phyloP scores from a whole-genome alignment of 75 land plant species.

The Picea glauca region DNA sequence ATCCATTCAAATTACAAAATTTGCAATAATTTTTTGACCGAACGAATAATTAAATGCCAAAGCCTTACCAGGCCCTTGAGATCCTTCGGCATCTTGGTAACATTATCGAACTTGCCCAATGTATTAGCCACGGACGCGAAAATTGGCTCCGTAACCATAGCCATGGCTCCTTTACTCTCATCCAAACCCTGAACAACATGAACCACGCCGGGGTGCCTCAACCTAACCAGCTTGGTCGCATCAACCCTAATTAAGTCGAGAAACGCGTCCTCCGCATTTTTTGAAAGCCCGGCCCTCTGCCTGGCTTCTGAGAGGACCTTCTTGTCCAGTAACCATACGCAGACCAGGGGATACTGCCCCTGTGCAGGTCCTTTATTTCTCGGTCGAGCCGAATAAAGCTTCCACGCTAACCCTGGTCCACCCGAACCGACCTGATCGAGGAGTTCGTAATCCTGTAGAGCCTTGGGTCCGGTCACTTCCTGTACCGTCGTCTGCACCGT shows the following conservation, averaged over 20 bases:
- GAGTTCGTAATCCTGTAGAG: conserved; percentile 95
- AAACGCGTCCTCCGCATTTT: conserved; percentile 89
- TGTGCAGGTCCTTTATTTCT: conserved; percentile 37
- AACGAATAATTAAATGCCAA: neutral
- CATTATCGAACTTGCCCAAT: conserved; percentile 68
- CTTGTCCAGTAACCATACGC: conserved; percentile 97
- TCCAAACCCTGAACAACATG: conserved; percentile 94
- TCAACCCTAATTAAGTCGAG: conserved; percentile 75
- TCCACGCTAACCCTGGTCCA: conserved; percentile 90
- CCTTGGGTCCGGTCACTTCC: conserved; percentile 93
- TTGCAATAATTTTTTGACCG: too few relatives aligned
- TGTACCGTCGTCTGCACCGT: conserved; percentile 92
- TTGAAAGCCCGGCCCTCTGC: conserved; percentile 69
- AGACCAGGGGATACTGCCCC: conserved; percentile 74
- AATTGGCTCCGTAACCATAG: conserved; percentile 97
- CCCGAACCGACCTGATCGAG: conserved; percentile 94
- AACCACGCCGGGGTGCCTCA: conserved; percentile 93
- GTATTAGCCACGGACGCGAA: conserved; percentile 93
- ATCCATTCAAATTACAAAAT: too few relatives aligned
- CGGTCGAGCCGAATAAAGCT: conserved; percentile 73
- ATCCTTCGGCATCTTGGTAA: conserved; percentile 75
- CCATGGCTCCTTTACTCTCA: conserved; percentile 97
- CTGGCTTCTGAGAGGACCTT: conserved; percentile 67
- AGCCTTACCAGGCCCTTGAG: conserved; percentile 80
- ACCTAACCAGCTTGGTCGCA: conserved; percentile 66